Conservation (phyloP, 495 filamentous ascomycete genomes). For the Mytilinidion resinicola region DNA sequence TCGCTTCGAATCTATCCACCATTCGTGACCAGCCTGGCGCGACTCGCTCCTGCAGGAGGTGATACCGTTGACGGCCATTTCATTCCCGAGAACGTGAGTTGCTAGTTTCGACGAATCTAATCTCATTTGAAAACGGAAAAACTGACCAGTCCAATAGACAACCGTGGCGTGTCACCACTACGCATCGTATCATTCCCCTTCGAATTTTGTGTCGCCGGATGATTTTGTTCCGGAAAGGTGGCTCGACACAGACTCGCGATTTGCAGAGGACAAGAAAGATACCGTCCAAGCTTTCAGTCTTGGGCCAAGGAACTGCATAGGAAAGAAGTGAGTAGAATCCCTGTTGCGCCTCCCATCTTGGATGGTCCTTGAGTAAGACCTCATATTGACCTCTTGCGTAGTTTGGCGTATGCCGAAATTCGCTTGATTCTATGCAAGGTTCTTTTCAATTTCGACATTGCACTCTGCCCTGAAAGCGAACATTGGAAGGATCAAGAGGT, state of each 20-base stretch:
- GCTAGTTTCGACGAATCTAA: too few relatives aligned
- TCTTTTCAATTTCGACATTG: conserved; percentile 14
- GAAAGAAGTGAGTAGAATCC: conserved; percentile 1
- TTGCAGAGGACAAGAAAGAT: conserved; percentile 15
- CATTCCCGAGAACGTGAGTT: not conserved
- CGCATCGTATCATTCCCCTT: not conserved
- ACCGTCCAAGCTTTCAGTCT: conserved; percentile 20
- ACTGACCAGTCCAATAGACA: not conserved
- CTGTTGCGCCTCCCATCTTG: conserved; percentile 6
- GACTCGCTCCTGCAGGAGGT: not conserved
- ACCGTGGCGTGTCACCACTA: not conserved
- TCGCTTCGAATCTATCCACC: conserved; percentile 18
- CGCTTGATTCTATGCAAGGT: conserved; percentile 12
- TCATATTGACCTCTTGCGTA: conserved; percentile 14
- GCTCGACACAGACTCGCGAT: conserved; percentile 19
- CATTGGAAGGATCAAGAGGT: conserved; percentile 29
- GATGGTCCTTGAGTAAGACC: not conserved
- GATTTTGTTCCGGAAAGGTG: conserved; percentile 31
- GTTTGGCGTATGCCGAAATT: conserved; percentile 16
- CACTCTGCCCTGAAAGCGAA: conserved; percentile 19
- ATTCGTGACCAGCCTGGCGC: not conserved
- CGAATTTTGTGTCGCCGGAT: conserved; percentile 23
- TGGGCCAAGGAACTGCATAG: conserved; percentile 27
- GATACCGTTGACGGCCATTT: not conserved
- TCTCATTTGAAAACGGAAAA: too few relatives aligned